Conservation (phyloP, 2,329 filamentous ascomycete species). For the Fusarium brachygibbosum region DNA sequence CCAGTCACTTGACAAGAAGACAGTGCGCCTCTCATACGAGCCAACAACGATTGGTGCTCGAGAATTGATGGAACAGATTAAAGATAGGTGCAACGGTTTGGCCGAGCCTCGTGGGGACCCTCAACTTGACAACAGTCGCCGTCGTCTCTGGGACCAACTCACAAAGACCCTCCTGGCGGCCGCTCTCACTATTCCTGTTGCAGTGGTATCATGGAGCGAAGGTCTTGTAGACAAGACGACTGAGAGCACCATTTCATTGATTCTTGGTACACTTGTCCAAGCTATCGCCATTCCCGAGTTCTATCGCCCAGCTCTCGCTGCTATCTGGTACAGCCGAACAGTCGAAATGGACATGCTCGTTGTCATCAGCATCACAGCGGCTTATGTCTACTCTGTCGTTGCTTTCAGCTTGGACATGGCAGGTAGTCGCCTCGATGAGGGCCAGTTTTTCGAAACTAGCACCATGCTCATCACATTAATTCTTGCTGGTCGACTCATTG, state of each 20-base stretch:
- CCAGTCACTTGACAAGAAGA: slow-evolving; percentile 49
- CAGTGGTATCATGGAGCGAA: slow-evolving; percentile 52
- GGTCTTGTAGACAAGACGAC: slow-evolving; percentile 40
- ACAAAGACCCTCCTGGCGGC: slow-evolving; percentile 51
- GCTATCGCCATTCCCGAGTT: slow-evolving; percentile 63
- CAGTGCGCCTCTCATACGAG: slow-evolving; percentile 53
- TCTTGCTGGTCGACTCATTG: slow-evolving; percentile 55
- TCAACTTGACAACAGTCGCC: slow-evolving; percentile 49
- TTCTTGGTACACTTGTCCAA: slow-evolving; percentile 65
- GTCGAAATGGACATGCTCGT: slow-evolving; percentile 71
- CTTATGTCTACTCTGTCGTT: slow-evolving; percentile 64
- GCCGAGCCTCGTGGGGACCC: slow-evolving; percentile 53
- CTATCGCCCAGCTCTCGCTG: slow-evolving; percentile 62
- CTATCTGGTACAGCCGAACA: slow-evolving; percentile 59
- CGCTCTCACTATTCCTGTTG: slow-evolving; percentile 53
- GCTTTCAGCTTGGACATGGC: slow-evolving; percentile 56
- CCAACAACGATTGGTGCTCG: slow-evolving; percentile 53
- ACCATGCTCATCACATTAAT: slow-evolving; percentile 59
- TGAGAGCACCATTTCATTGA: slow-evolving; percentile 54
- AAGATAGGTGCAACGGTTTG: slow-evolving; percentile 41
- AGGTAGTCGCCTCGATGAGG: slow-evolving; percentile 44
- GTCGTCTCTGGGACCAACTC: slow-evolving; percentile 52
- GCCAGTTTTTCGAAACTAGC: slow-evolving; percentile 54
- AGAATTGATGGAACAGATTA: slow-evolving; percentile 43
- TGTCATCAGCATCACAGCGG: slow-evolving; percentile 66